phyloP scores from a whole-genome alignment of 768 basidiomycete species.

The Tylopilus rubrobrunneus region DNA sequence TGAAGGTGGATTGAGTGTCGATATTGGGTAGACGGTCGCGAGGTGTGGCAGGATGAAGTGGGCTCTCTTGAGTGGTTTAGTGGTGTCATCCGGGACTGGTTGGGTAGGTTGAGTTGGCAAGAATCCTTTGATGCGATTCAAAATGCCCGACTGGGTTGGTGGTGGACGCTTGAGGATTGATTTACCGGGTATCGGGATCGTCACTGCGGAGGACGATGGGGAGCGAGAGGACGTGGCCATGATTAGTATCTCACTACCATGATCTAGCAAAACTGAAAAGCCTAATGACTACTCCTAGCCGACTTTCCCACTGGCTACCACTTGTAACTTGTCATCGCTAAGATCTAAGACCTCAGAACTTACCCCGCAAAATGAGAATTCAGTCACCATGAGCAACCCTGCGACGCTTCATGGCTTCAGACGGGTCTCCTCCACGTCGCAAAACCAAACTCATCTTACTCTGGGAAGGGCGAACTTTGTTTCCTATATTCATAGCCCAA shows the following conservation, averaged over 20 bases:
- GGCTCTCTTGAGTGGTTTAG: constrained; percentile 74
- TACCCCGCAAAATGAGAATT: too few relatives aligned
- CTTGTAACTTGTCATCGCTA: too few relatives aligned
- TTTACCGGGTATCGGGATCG: constrained; percentile 74
- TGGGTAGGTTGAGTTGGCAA: constrained; percentile 52
- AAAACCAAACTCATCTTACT: too few relatives aligned
- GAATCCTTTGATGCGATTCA: constrained; percentile 72
- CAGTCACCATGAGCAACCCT: too few relatives aligned
- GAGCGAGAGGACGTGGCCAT: constrained; percentile 47
- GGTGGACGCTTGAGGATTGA: constrained; percentile 79
- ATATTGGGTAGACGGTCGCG: constrained; percentile 88
- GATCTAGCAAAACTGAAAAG: not conserved
- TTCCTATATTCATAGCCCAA: too few relatives aligned
- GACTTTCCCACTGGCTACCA: not conserved
- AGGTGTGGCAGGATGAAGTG: constrained; percentile 89
- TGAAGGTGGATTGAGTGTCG: constrained; percentile 76
- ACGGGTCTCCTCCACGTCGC: too few relatives aligned
- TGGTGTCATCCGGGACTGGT: constrained; percentile 37
- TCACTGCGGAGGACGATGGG: constrained; percentile 78
- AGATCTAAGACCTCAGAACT: too few relatives aligned
- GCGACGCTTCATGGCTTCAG: too few relatives aligned
- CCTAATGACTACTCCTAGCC: not conserved
- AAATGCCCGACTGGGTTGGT: constrained; percentile 61
- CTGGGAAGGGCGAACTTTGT: too few relatives aligned
- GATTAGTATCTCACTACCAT: not conserved